phyloP scores from a whole-genome alignment of 192 early-diverging fungal species.

The Rhizoclosmatium globosum region DNA sequence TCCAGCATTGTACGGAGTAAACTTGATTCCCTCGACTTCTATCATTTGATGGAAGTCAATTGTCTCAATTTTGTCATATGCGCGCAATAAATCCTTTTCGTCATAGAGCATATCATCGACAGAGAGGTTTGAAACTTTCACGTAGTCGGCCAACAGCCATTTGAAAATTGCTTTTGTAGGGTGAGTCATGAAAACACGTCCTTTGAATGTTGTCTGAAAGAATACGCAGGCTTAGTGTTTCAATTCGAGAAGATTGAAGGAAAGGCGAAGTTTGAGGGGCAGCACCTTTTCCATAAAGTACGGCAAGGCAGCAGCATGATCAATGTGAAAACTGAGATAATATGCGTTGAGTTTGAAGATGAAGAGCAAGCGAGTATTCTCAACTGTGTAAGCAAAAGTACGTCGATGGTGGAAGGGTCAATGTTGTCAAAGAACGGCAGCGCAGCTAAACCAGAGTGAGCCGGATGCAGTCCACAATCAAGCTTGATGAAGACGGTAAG shows the following conservation, averaged over 20 bases:
- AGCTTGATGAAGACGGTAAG: slow-evolving; percentile 58
- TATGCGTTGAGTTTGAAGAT: not conserved
- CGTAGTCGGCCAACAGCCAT: slow-evolving; percentile 95
- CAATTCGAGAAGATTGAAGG: too few species aligned
- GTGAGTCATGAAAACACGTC: slow-evolving; percentile 98
- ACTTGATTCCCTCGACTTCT: slow-evolving; percentile 88
- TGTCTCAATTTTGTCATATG: slow-evolving; percentile 90
- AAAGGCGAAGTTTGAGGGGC: too few species aligned
- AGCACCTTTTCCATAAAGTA: slow-evolving; percentile 93
- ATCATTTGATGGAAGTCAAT: slow-evolving; percentile 97
- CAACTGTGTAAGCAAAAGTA: slow-evolving; percentile 93
- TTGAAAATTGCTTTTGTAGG: slow-evolving; percentile 98
- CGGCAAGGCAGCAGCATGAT: slow-evolving; percentile 95
- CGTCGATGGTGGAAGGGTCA: slow-evolving; percentile 87
- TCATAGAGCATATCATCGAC: slow-evolving; percentile 86
- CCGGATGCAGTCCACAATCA: slow-evolving; percentile 97
- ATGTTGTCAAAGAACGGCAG: slow-evolving; percentile 96
- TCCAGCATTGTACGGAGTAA: slow-evolving; percentile 90
- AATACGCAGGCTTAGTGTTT: slow-evolving; percentile 4
- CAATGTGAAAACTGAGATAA: slow-evolving; percentile 86
- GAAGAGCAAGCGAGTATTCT: slow-evolving; percentile 34
- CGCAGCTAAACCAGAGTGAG: slow-evolving; percentile 85
- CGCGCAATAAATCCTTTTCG: slow-evolving; percentile 83
- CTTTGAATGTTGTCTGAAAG: slow-evolving; percentile 89
- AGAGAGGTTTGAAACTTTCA: slow-evolving; percentile 85